Evolutionary conservation across 495 filamentous ascomycete genomes (phyloP).

Genomic region (Aspergillus saccharolyticus): DNA sequence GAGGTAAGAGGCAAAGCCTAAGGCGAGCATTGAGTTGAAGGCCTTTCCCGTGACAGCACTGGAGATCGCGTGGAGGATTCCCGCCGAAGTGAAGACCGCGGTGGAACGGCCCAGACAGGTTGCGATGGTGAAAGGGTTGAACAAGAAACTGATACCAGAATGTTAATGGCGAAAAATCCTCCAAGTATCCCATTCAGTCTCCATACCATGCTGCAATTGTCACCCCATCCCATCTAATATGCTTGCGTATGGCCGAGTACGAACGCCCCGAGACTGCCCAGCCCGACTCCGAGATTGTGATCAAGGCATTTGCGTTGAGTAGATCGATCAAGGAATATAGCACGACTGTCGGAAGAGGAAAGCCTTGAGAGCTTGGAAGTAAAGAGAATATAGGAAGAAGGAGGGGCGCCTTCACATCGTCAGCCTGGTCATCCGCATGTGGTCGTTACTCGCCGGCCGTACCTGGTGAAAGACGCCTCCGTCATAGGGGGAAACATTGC

Average conservation of each 20-base stretch:
- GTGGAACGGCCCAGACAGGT: constrained; percentile 92
- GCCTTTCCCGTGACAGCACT: constrained; percentile 72
- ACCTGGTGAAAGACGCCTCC: constrained; percentile 96
- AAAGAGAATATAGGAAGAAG: constrained; percentile 87
- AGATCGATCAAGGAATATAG: constrained; percentile 82
- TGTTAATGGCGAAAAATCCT: not conserved
- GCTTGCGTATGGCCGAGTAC: constrained; percentile 72
- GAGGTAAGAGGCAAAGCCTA: constrained; percentile 83
- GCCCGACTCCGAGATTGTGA: constrained; percentile 76
- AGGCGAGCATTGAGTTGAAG: constrained; percentile 74
- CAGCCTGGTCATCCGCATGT: constrained; percentile 5
- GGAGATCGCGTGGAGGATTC: constrained; percentile 77
- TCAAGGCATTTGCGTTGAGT: constrained; percentile 75
- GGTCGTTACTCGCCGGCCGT: constrained; percentile 7
- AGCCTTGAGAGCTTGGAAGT: constrained; percentile 60
- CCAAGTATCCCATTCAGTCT: not conserved
- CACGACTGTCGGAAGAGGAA: constrained; percentile 67
- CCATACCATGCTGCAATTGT: constrained; percentile 72
- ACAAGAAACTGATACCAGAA: constrained; percentile 69
- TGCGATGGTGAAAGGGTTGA: constrained; percentile 92
- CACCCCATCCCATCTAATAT: constrained; percentile 69
- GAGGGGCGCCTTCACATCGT: constrained; percentile 63
- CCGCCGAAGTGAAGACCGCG: constrained; percentile 83
- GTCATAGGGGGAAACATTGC: constrained; percentile 96
- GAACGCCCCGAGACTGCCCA: constrained; percentile 66